Percentiles rank a stretch among this genome's conserved stretches.
Conservation (phyloP, 345 rosid species). For the Ricinus communis region DNA sequence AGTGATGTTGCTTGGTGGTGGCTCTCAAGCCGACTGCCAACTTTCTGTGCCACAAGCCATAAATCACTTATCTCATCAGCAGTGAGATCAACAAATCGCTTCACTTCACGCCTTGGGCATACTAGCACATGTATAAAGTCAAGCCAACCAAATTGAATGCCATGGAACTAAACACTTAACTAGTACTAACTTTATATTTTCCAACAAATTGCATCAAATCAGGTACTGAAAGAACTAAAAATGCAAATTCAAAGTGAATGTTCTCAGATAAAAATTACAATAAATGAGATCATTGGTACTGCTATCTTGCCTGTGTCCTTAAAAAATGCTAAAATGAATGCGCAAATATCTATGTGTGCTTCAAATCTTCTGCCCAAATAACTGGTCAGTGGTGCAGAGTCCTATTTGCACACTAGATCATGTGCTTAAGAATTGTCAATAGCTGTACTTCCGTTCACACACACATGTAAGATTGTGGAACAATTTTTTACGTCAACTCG, state of each 20-base stretch:
- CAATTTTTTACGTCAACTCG: background rate
- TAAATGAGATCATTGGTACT: background rate
- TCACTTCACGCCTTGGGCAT: constrained; percentile 79
- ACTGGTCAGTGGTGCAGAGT: background rate
- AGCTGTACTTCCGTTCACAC: background rate
- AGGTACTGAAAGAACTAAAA: background rate
- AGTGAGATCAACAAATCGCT: constrained; percentile 85
- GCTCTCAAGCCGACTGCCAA: constrained; percentile 69
- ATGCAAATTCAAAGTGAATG: background rate
- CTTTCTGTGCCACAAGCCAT: constrained; percentile 76
- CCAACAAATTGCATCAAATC: background rate
- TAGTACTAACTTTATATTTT: background rate
- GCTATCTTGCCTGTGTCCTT: background rate
- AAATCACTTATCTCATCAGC: constrained; percentile 74
- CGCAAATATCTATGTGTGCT: no score
- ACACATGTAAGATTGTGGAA: background rate
- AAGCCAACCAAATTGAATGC: constrained; percentile 45
- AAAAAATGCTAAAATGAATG: background rate
- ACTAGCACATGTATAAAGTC: constrained; percentile 84
- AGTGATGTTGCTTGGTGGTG: constrained; percentile 79
- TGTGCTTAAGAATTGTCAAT: background rate
- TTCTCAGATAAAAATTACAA: background rate
- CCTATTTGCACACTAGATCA: background rate
- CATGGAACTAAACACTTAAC: constrained; percentile 22
- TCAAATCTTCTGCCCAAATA: background rate